Evolutionary conservation across 1,284 basidiomycete genomes (phyloP).

Genomic region (Ganoderma boninense): DNA sequence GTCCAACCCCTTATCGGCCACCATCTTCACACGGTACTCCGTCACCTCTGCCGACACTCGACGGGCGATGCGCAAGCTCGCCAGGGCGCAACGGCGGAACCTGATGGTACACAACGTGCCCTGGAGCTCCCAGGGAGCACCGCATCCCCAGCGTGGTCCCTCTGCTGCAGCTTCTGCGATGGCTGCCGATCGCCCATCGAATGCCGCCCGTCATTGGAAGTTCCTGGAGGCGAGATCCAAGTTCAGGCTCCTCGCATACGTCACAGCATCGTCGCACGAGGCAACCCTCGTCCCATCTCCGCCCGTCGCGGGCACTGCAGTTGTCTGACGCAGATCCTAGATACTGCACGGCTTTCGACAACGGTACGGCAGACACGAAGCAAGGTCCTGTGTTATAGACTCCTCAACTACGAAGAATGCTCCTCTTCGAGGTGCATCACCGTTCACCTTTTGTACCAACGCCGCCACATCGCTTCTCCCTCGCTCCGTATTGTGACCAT

Average conservation of each 20-base stretch:
- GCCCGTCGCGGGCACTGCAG: neutral
- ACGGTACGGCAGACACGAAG: too few relatives aligned
- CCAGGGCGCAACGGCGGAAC: neutral
- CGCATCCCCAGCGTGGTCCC: neutral
- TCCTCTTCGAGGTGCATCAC: too few relatives aligned
- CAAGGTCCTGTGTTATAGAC: neutral
- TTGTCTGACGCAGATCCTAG: neutral
- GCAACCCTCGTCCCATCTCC: neutral
- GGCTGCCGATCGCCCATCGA: neutral
- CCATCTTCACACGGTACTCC: neutral
- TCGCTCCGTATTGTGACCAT: too few relatives aligned
- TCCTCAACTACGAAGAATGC: neutral
- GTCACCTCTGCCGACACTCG: neutral
- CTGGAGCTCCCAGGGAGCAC: neutral
- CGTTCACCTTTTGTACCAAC: too few relatives aligned
- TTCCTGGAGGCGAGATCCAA: neutral
- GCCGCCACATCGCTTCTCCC: too few relatives aligned
- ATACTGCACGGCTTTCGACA: too few relatives aligned
- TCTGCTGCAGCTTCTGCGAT: neutral
- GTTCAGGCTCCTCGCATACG: neutral
- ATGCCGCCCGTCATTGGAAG: neutral
- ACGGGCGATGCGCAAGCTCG: neutral
- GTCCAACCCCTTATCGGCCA: neutral
- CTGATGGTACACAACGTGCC: slow-evolving; percentile 2
- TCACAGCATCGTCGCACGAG: neutral